Evolutionary conservation across 2,329 filamentous ascomycete genomes (phyloP), one percentile per base, ranked within the genome.

Genomic region (Xylaria sp.): DNA sequence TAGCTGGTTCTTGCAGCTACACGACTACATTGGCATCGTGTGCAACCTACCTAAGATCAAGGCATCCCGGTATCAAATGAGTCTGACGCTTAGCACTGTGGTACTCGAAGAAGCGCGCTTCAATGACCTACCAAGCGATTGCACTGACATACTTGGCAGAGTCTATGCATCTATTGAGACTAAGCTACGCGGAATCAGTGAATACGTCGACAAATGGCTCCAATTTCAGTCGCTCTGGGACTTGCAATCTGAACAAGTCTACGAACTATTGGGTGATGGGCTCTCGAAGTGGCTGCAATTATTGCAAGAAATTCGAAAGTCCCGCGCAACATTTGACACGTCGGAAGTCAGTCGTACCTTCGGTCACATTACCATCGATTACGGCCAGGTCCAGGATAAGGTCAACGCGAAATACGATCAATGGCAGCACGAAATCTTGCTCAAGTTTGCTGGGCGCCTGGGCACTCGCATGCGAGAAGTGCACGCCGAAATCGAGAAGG

Each of bases 401-500:
- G 95, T 99, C 76, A 99, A 98, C 72, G 92, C 93, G 71, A 99
- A 98, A 77, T 99, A 99, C 75, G 96, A 99, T 74, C 94, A 98
- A 76, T 99, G 96, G 95, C 95, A 99, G 77, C 92, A 97, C 71
- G 95, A 99, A 69, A 96, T 99, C 58, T 83, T 98, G 38, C 87
- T 91, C 70, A 97, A 97, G 75, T 99, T 99, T 77, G 95, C 93
- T 38, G 85, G 86, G 60, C 92, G 95, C 59, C 89, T 99, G 47
- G 92, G 94, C 49, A 91, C 87, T 66, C 91, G 94, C 52, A 96
- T 98, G 88, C 87, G 92, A 51, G 95, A 99, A 72, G 90, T 97
- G 3, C 93, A 95, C 71, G 89, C 91, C 12, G 94, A 98, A 66
- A 91, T 99, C 63, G 92, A 96, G 71, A 93, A 93, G 77, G 92